These are phyloP conservation scores for Malania oleifera DNA, from an alignment of 164 flowering plant species.

Conservation along the genomic window DNA sequence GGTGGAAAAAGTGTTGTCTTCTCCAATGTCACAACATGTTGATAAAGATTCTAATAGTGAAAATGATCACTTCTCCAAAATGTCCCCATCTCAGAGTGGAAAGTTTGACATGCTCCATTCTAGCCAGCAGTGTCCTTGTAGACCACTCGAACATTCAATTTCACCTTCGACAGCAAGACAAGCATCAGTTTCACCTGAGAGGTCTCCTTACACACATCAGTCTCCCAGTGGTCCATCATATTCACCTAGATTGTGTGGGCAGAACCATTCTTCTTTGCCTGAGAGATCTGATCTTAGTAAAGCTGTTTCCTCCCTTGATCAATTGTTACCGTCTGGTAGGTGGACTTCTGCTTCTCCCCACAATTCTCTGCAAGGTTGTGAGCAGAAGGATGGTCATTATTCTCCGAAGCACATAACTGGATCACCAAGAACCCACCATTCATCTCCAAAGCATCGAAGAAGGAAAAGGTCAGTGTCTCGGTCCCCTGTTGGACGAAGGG, in stretches of 20 bases:
- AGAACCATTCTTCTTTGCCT: conserved; percentile 16
- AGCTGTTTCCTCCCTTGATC: conserved; percentile 7
- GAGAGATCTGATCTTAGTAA: conserved; percentile 9
- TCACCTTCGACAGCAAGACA: conserved; percentile 12
- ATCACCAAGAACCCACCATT: conserved; percentile 19
- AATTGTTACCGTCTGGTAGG: conserved; percentile 8
- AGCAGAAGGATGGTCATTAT: conserved; percentile 17
- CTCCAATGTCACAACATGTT: neutral
- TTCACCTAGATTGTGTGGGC: conserved; percentile 15
- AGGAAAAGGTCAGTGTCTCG: conserved; percentile 19
- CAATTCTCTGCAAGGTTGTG: conserved; percentile 15
- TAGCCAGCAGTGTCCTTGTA: conserved; percentile 7
- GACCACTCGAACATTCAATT: conserved; percentile 9
- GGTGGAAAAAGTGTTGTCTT: neutral
- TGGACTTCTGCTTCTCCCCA: conserved; percentile 21
- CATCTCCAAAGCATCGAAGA: conserved; percentile 18
- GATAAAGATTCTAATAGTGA: conserved; percentile 8
- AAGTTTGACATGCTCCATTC: conserved; percentile 9
- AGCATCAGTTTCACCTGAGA: conserved; percentile 16
- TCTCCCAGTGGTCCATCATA: conserved; percentile 4
- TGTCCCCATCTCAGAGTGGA: neutral
- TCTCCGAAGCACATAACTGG: conserved; percentile 10
- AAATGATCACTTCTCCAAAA: neutral
- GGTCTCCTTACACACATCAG: conserved; percentile 7
- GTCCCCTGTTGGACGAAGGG: conserved; percentile 24